Conservation (phyloP, 2,329 filamentous ascomycete genomes). For the Hansfordia pulvinata region DNA sequence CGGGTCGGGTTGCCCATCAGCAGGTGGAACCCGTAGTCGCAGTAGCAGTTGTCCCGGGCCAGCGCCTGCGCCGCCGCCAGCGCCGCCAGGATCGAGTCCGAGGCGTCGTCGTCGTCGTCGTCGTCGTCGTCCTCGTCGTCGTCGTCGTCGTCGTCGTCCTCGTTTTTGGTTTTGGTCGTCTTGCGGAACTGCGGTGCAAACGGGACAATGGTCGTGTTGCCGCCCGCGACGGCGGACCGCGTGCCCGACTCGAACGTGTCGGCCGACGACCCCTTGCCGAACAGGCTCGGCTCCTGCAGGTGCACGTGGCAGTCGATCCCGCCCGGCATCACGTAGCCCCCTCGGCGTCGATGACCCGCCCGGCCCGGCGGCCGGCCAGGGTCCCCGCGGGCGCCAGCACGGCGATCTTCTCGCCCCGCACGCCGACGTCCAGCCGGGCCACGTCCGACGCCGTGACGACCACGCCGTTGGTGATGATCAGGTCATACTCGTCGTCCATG, state of each 20-base stretch:
- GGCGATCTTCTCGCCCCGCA: conserved; percentile 27
- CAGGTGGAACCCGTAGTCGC: conserved; percentile 46
- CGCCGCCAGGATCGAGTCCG: conserved; percentile 28
- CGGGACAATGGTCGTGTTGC: conserved; percentile 42
- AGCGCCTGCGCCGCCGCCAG: conserved; percentile 31
- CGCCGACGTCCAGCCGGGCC: conserved; percentile 24
- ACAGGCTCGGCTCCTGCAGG: conserved; percentile 22
- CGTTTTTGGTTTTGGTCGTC: no score
- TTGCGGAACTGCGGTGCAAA: conserved; percentile 45
- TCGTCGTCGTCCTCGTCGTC: no score
- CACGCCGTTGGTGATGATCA: conserved; percentile 26
- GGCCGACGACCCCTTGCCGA: conserved; percentile 16
- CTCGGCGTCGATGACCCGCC: conserved; percentile 24
- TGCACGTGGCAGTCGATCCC: conserved; percentile 27
- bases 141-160: no score
- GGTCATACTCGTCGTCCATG: conserved; percentile 21
- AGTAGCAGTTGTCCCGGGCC: conserved; percentile 30
- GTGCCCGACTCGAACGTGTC: conserved; percentile 28
- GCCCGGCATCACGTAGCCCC: conserved; percentile 27
- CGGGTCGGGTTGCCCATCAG: no score
- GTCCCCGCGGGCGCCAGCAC: conserved; percentile 23
- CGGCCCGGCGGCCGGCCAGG: conserved; percentile 13
- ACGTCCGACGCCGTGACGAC: conserved; percentile 28
- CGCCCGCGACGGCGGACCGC: conserved; percentile 40
- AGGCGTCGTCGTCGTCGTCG: no score